Conservation (phyloP, 768 basidiomycete genomes). For the Mycena crocata region DNA sequence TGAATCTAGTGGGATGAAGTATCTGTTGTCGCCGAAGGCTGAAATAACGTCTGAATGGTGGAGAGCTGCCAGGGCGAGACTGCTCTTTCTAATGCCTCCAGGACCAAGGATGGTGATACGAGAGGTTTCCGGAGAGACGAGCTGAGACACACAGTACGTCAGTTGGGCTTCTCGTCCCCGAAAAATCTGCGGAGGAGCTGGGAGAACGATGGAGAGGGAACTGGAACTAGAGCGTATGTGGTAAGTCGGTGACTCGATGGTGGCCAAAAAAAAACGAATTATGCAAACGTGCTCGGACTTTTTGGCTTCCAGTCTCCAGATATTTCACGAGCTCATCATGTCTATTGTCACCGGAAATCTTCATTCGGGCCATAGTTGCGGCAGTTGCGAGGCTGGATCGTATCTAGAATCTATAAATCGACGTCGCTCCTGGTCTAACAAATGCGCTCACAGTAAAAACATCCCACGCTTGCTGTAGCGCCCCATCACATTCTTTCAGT, state of each 20-base stretch:
- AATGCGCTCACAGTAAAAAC: conserved; percentile 1
- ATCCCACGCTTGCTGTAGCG: not conserved
- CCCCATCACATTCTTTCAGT: conserved; percentile 3
- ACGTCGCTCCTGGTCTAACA: not conserved
- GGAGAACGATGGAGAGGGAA: conserved; percentile 3
- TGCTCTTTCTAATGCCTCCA: conserved; percentile 7
- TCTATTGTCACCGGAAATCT: not conserved
- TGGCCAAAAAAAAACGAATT: no score
- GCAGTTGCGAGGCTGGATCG: not conserved
- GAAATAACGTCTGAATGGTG: not conserved
- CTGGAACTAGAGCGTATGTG: not conserved
- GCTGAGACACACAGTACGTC: not conserved
- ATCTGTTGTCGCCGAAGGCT: not conserved
- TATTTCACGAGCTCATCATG: not conserved
- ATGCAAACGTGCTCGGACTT: not conserved
- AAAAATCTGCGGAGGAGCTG: conserved; percentile 1
- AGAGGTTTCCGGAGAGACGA: not conserved
- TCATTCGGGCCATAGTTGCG: not conserved
- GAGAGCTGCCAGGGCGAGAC: not conserved
- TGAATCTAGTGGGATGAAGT: conserved; percentile 2
- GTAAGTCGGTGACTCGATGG: not conserved
- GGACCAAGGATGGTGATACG: not conserved
- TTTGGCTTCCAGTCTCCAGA: not conserved
- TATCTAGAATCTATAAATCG: not conserved
- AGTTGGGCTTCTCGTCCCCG: conserved; percentile 9